Evolutionary conservation across 805 yeast species (phyloP).

Genomic region (Saccharomycopsis babjevae): DNA sequence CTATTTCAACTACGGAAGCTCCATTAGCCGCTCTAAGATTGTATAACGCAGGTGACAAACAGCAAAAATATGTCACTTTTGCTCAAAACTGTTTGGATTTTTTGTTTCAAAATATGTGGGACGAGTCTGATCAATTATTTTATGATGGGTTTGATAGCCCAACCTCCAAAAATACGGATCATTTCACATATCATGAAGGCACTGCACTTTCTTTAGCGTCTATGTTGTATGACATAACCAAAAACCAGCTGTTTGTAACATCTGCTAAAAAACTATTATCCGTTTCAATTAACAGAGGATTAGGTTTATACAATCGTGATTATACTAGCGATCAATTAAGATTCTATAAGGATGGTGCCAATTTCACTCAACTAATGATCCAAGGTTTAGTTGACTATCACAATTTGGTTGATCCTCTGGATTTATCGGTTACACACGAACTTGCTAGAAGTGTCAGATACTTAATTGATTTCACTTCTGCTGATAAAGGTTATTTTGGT

Average conservation of each 20-base stretch:
- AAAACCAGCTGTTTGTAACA: slow-evolving; percentile 38
- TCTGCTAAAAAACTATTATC: slow-evolving; percentile 31
- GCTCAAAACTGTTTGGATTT: slow-evolving; percentile 51
- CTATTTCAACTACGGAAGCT: slow-evolving; percentile 58
- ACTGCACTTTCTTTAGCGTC: slow-evolving; percentile 47
- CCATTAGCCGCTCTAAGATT: slow-evolving; percentile 52
- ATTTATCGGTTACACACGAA: background rate
- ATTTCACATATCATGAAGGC: slow-evolving; percentile 62
- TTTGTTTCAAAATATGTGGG: slow-evolving; percentile 42
- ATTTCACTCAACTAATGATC: slow-evolving; percentile 50
- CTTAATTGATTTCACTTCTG: background rate
- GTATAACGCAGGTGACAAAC: slow-evolving; percentile 40
- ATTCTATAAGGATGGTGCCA: slow-evolving; percentile 54
- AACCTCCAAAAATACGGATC: slow-evolving; percentile 23
- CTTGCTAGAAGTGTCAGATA: slow-evolving; percentile 3
- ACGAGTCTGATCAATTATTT: slow-evolving; percentile 43
- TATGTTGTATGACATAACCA: slow-evolving; percentile 38
- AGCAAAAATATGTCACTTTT: slow-evolving; percentile 35
- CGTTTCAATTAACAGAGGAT: slow-evolving; percentile 49
- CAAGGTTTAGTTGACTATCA: slow-evolving; percentile 59
- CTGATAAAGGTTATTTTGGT: slow-evolving; percentile 1
- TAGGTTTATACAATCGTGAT: slow-evolving; percentile 57
- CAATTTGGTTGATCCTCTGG: background rate
- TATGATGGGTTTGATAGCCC: slow-evolving; percentile 43
- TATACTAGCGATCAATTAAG: slow-evolving; percentile 28